phyloP scores from a whole-genome alignment of 371 early-diverging fungal genomes.

The Circinella umbellata region DNA sequence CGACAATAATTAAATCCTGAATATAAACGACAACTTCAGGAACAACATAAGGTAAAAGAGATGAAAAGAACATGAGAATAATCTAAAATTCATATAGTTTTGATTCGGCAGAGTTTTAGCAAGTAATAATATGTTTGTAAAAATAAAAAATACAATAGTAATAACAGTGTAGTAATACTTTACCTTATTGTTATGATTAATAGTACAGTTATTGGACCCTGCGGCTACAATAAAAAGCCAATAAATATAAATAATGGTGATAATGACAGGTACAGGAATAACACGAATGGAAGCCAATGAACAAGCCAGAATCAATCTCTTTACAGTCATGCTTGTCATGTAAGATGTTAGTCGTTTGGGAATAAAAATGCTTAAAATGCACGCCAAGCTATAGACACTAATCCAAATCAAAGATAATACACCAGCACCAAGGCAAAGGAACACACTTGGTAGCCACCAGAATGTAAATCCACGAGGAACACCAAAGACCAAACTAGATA shows the following conservation, averaged over 20 bases:
- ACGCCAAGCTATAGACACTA: background rate
- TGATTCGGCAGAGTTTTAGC: too few species aligned
- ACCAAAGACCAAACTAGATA: background rate
- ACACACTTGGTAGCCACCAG: slow-evolving; percentile 57
- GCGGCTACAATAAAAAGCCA: background rate
- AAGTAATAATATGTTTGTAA: background rate
- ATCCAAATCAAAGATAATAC: slow-evolving; percentile 58
- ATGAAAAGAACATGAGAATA: slow-evolving; percentile 59
- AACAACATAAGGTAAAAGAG: slow-evolving; percentile 62
- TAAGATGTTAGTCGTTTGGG: background rate
- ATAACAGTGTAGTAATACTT: background rate
- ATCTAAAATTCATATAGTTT: slow-evolving; percentile 24
- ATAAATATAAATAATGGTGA: slow-evolving; percentile 1
- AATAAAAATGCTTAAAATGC: background rate
- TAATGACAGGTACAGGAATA: slow-evolving; percentile 5
- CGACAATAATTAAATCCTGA: slow-evolving; percentile 58
- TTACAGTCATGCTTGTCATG: background rate
- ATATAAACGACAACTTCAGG: slow-evolving; percentile 67
- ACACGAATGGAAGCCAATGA: background rate
- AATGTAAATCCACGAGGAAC: slow-evolving; percentile 16
- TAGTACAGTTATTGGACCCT: background rate
- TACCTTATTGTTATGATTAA: background rate
- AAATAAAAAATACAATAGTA: background rate
- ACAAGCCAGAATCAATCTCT: background rate
- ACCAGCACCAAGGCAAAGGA: slow-evolving; percentile 70